phyloP scores from a whole-genome alignment of 2,329 filamentous ascomycete species.

The Orbilia javanica region DNA sequence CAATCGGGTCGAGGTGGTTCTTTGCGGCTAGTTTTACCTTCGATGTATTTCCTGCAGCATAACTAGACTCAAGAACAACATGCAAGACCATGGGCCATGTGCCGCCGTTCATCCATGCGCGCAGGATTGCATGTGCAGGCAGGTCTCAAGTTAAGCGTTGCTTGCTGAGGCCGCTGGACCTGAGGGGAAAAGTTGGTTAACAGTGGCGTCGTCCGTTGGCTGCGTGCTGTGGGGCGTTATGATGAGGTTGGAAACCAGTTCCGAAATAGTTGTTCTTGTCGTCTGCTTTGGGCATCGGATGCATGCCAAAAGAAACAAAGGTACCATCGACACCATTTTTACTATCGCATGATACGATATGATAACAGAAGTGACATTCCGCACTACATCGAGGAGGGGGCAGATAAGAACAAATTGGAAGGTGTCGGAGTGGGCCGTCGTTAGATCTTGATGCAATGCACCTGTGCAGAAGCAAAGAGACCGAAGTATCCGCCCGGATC shows the following conservation, averaged over 20 bases:
- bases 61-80: neutral
- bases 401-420: conserved; percentile 3
- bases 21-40: conserved; percentile 37
- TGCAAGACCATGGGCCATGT: neutral
- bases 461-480: conserved; percentile 21
- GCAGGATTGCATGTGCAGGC: conserved; percentile 3
- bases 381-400: conserved; percentile 18
- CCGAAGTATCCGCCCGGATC: conserved; percentile 13
- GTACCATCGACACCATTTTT: conserved; percentile 7
- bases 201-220: conserved; percentile 4
- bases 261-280: conserved; percentile 25
- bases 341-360: neutral
- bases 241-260: conserved; percentile 38
- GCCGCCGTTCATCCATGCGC: conserved; percentile 3
- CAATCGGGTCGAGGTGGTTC: conserved; percentile 28
- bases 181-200: neutral
- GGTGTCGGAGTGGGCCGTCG: neutral
- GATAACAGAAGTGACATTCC: conserved; percentile 5
- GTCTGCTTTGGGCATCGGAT: neutral
- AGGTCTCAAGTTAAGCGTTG: conserved; percentile 1
- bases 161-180: conserved; percentile 4
- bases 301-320: conserved; percentile 7
- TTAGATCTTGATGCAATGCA: conserved; percentile 9
- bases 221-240: neutral
- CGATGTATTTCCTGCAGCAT: neutral